These are phyloP conservation scores for Calonectria crousiana DNA, from an alignment of 2,329 filamentous ascomycete species.

Conservation along the genomic window DNA sequence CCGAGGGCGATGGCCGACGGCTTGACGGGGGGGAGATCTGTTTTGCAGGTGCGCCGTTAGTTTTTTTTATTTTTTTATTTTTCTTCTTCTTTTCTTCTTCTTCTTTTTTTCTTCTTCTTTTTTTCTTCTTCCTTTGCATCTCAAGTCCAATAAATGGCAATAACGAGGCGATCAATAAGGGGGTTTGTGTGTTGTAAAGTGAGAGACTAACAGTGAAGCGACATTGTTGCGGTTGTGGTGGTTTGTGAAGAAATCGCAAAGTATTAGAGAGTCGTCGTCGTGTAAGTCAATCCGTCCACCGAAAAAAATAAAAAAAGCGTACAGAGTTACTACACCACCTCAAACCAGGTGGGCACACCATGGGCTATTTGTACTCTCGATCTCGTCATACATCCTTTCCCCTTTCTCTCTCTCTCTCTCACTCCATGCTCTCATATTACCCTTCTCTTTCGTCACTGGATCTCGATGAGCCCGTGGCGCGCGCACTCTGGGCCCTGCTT, in stretches of 20 bases:
- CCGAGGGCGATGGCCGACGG: conserved; percentile 97
- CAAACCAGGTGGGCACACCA: conserved; percentile 1
- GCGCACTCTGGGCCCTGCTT: conserved; percentile 44
- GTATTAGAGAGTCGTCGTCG: not conserved
- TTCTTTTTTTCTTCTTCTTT: too few relatives aligned
- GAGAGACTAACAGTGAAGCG: conserved; percentile 67
- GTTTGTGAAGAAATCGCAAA: not conserved
- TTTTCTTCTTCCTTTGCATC: too few relatives aligned
- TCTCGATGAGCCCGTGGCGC: conserved; percentile 42
- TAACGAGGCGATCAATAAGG: not conserved
- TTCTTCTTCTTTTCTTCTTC: too few relatives aligned
- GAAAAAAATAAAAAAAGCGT: conserved; percentile 12
- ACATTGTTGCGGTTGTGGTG: conserved; percentile 58
- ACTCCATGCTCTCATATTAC: conserved; percentile 16
- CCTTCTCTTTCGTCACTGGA: conserved; percentile 15
- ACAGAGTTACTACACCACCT: conserved; percentile 13
- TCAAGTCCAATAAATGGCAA: not conserved
- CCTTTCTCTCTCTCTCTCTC: conserved; percentile 39
- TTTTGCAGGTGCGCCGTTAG: conserved; percentile 1
- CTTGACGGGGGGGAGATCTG: conserved; percentile 83
- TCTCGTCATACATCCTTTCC: conserved; percentile 10
- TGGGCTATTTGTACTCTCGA: conserved; percentile 43
- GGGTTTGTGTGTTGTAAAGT: not conserved
- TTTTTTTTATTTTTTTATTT: not conserved
- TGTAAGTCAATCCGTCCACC: conserved; percentile 6